Evolutionary conservation across 805 yeast genomes (phyloP), one percentile per base, ranked within the genome.

Genomic region (Teunomyces funiuensis): DNA sequence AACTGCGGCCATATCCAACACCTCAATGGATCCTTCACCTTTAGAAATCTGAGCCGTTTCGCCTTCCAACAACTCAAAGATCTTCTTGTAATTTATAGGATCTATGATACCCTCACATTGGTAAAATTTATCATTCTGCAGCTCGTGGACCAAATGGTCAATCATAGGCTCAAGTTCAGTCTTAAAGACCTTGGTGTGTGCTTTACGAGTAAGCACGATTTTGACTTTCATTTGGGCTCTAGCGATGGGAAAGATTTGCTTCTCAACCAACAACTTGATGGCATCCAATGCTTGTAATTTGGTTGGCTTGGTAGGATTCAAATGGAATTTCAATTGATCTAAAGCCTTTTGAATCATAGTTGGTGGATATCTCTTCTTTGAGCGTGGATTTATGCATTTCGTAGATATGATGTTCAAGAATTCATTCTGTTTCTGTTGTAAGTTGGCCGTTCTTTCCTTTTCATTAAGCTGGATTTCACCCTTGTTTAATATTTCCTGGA

Each of bases 401-500:
- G 95, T 83, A 13, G 95, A 85, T 22, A 93, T 82, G 33, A 88
- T 80, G 37, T 83, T 88, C 25, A 93, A 66, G 46, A 89, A 83
- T 55, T 89, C 96, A 49, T 88, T 88, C 49, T 82, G 87, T 37
- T 83, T 76, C 61, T 87, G 90, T 41, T 73, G 76, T 44, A 80
- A 63, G 59, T 84, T 83, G 36, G 85, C 83, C 49, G 79, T 84
- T 55, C 99, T 74, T 65, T 93, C 99, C 68, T 88, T 89, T 61
- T 88, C 97, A 53, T 93, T 88, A 40, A 93, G 76, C 61, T 93
- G 98, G 50, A 93, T 83, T 62, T 93, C 99, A 28, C 99, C 99
- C 58, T 87, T 88, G 42, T 78, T 80, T 45, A 93, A 66, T 41
- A 93, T 93, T 54, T 88, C 96, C 39, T 79, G 69, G 18, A 93